Percentiles rank a stretch among this genome's conserved stretches.
Conservation (phyloP, 2,329 filamentous ascomycete species). For the Aspergillus sp. region DNA sequence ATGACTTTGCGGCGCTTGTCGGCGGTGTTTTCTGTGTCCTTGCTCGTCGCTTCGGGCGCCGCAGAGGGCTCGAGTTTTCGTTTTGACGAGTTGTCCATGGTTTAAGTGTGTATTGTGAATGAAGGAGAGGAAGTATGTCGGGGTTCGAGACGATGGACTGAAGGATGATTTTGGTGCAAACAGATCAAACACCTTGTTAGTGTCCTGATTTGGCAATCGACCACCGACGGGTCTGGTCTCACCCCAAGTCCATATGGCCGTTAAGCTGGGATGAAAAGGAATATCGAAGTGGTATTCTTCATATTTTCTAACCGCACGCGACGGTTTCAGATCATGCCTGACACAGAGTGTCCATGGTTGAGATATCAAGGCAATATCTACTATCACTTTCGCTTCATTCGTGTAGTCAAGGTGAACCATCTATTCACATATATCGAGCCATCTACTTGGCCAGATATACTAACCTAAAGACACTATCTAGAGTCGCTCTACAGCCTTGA, state of each 20-base stretch:
- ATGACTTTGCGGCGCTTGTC: constrained; percentile 53
- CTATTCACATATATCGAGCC: neutral
- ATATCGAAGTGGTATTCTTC: too few species aligned
- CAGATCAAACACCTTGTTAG: neutral
- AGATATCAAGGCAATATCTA: too few species aligned
- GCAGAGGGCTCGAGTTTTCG: neutral
- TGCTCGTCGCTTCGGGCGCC: neutral
- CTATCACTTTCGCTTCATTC: too few species aligned
- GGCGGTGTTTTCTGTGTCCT: neutral
- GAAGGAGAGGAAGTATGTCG: neutral
- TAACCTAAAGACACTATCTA: neutral
- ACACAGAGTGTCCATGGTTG: too few species aligned
- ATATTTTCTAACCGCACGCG: too few species aligned
- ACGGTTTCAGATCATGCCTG: too few species aligned
- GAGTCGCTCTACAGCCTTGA: neutral
- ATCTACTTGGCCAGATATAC: neutral
- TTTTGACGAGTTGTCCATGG: constrained; percentile 11
- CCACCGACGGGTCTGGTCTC: too few species aligned
- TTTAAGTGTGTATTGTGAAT: neutral
- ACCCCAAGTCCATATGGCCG: too few species aligned
- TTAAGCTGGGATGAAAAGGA: too few species aligned
- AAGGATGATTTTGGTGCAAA: neutral
- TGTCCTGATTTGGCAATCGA: too few species aligned
- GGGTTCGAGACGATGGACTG: neutral
- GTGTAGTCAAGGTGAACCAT: neutral